Evolutionary conservation across 2,329 filamentous ascomycete species (phyloP).

Genomic region (Verticillium dahliae): DNA sequence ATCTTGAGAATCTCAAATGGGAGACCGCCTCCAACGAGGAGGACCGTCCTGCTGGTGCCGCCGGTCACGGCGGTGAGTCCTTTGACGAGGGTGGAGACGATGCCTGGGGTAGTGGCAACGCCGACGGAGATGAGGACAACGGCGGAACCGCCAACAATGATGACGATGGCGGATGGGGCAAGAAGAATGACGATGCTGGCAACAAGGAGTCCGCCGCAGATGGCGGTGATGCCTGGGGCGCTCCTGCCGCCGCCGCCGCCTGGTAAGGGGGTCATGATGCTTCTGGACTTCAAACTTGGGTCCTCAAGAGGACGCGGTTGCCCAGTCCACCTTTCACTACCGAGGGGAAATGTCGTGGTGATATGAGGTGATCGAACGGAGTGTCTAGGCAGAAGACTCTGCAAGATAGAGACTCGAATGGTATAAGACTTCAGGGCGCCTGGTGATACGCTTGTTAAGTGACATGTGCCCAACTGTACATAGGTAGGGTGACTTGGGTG

Average conservation of each 20-base stretch:
- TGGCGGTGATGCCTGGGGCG: constrained; percentile 7
- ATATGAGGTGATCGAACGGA: constrained; percentile 1
- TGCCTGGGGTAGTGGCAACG: constrained; percentile 1
- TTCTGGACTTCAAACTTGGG: not conserved
- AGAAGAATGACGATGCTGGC: constrained; percentile 3
- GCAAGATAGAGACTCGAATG: constrained; percentile 3
- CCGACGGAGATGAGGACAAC: not conserved
- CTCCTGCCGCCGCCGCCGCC: constrained; percentile 2
- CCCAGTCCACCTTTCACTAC: not conserved
- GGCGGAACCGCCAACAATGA: not conserved
- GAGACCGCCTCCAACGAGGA: constrained; percentile 51
- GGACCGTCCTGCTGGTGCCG: constrained; percentile 17
- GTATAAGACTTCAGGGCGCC: constrained; percentile 7
- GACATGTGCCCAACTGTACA: too few relatives aligned
- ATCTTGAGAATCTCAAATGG: constrained; percentile 39
- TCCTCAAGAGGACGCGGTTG: not conserved
- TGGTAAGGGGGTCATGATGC: constrained; percentile 7
- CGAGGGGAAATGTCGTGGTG: not conserved
- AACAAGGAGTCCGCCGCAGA: constrained; percentile 3
- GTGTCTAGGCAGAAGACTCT: constrained; percentile 4
- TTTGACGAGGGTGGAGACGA: constrained; percentile 10
- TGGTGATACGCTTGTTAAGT: not conserved
- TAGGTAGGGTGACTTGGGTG: not conserved
- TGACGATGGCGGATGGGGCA: constrained; percentile 6
- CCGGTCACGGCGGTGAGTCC: constrained; percentile 8